phyloP scores from a whole-genome alignment of 768 basidiomycete genomes.

The Flagelloscypha sp. region DNA sequence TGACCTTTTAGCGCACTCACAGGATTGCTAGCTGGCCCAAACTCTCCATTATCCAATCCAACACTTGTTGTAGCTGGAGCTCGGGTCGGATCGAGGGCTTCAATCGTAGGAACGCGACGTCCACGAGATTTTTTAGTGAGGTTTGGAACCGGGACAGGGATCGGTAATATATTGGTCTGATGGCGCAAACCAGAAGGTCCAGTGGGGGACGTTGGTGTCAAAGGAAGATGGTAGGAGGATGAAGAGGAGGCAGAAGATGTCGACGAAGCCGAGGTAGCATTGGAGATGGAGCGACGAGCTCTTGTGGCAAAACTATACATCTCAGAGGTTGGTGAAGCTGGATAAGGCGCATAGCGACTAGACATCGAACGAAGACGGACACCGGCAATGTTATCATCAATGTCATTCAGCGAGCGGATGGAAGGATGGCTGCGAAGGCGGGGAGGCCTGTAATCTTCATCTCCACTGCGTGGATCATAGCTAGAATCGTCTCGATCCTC shows the following conservation, averaged over 20 bases:
- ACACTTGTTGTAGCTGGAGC: too few species aligned
- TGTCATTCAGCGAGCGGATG: conserved; percentile 17
- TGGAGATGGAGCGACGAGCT: conserved; percentile 8
- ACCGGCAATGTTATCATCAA: conserved; percentile 2
- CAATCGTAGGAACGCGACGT: conserved; percentile 37
- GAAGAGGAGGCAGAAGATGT: conserved; percentile 9
- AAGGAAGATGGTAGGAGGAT: conserved; percentile 22
- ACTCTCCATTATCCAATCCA: too few species aligned
- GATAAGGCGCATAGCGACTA: neutral
- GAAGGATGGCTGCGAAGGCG: too few species aligned
- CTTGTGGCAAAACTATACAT: too few species aligned
- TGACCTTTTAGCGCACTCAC: too few species aligned
- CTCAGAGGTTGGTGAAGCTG: too few species aligned
- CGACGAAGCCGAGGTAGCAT: conserved; percentile 8
- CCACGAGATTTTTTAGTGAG: conserved; percentile 43
- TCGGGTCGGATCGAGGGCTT: too few species aligned
- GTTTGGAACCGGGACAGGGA: conserved; percentile 38
- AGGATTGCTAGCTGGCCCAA: too few species aligned
- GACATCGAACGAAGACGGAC: conserved; percentile 12
- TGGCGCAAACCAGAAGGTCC: conserved; percentile 7
- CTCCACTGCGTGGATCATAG: too few species aligned
- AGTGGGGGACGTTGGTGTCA: too few species aligned
- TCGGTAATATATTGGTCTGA: conserved; percentile 22
- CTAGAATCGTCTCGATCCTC: too few species aligned
- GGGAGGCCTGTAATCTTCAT: too few species aligned